A percentile compares a stretch with the other conserved stretches of the same genome.
phyloP scores from a whole-genome alignment of 352 stramenopile genomes.

The Phytophthora meadii region DNA sequence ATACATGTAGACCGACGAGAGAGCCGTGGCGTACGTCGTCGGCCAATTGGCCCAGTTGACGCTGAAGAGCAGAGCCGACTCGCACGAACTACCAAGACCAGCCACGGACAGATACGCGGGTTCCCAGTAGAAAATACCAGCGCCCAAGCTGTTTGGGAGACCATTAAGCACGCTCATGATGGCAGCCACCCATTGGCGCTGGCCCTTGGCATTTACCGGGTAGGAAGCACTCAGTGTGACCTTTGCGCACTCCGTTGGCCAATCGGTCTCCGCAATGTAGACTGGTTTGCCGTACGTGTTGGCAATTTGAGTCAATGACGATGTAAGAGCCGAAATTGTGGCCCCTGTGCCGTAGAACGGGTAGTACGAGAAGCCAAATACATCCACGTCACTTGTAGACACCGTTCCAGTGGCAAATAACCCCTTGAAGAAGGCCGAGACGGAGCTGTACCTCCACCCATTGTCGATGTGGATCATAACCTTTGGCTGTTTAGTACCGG shows the following conservation, averaged over 20 bases:
- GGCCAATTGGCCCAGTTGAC: constrained; percentile 35
- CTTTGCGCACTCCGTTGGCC: constrained; percentile 32
- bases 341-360: constrained; percentile 41
- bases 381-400: constrained; percentile 36
- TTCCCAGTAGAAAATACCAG: constrained; percentile 48
- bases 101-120: constrained; percentile 33
- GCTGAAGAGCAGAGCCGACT: constrained; percentile 41
- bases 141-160: constrained; percentile 29
- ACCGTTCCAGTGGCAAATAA: constrained; percentile 42
- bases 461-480: constrained; percentile 52
- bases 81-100: constrained; percentile 32
- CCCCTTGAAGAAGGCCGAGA: constrained; percentile 36
- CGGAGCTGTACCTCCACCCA: constrained; percentile 36
- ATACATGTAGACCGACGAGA: constrained; percentile 35
- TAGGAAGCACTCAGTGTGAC: constrained; percentile 39
- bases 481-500: constrained; percentile 36
- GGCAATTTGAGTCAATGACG: constrained; percentile 34
- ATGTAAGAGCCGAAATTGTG: constrained; percentile 39
- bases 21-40: constrained; percentile 30
- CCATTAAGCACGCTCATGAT: constrained; percentile 32
- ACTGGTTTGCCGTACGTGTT: constrained; percentile 39
- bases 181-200: constrained; percentile 34
- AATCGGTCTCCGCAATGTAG: constrained; percentile 45
- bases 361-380: constrained; percentile 49
- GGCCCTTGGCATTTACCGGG: constrained; percentile 28